A percentile compares a stretch with the other conserved stretches of the same genome.
Conservation (phyloP, 345 rosid genomes). For the Cardamine resedifolia region DNA sequence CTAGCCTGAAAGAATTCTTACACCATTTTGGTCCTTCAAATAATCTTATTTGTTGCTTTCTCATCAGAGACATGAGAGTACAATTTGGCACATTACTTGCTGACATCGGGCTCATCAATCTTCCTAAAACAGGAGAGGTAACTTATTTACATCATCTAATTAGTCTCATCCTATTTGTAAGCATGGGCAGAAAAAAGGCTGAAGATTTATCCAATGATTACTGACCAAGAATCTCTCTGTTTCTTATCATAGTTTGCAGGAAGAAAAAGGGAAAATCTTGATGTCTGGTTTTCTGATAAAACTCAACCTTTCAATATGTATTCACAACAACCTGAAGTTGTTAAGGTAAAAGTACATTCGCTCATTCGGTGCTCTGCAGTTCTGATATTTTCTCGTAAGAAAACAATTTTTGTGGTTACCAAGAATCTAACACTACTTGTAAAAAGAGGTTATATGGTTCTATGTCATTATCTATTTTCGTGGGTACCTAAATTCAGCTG, state of each 20-base stretch:
- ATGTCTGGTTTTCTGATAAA: slow-evolving; percentile 71
- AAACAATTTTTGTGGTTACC: neutral
- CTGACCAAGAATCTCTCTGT: slow-evolving; percentile 4
- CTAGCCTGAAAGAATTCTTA: too few species aligned
- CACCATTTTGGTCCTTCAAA: neutral
- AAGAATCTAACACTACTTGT: neutral
- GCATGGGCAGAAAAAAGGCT: neutral
- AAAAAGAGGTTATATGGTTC: neutral
- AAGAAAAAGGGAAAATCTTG: slow-evolving; percentile 66
- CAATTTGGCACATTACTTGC: slow-evolving; percentile 83
- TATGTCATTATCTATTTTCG: neutral
- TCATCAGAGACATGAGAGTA: slow-evolving; percentile 78
- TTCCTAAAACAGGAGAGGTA: slow-evolving; percentile 70
- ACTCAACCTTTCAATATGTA: slow-evolving; percentile 75
- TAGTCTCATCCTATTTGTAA: neutral
- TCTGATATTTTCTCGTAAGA: neutral
- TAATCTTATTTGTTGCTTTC: slow-evolving; percentile 24
- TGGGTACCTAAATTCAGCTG: slow-evolving; percentile 25
- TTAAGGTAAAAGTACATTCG: slow-evolving; percentile 83
- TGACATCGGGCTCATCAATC: slow-evolving; percentile 78
- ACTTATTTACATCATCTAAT: neutral
- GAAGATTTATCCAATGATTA: neutral
- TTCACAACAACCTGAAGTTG: slow-evolving; percentile 63
- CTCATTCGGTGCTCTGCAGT: slow-evolving; percentile 1
- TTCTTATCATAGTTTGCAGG: slow-evolving; percentile 46